Conservation (phyloP, 2,329 filamentous ascomycete species). For the Teratosphaeria epicoccoides region DNA sequence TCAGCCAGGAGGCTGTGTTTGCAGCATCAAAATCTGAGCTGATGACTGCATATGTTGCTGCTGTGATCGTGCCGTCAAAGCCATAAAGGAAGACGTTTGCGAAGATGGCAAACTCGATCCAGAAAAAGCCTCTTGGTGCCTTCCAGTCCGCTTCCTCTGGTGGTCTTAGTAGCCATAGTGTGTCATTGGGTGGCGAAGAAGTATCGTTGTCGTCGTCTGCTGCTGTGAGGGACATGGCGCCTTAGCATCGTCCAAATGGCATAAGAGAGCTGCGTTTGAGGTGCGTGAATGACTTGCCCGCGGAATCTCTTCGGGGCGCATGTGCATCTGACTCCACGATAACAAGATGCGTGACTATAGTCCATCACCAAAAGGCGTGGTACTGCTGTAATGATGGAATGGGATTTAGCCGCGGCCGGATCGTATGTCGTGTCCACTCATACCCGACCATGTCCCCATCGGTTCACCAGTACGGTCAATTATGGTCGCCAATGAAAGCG, state of each 20-base stretch:
- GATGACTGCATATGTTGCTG: constrained; percentile 13
- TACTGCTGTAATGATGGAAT: too few species aligned
- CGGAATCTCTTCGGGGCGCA: background rate
- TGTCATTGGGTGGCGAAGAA: constrained; percentile 2
- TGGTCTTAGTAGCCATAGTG: constrained; percentile 8
- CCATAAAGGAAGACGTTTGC: constrained; percentile 15
- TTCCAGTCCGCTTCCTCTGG: constrained; percentile 13
- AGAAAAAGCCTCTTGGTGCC: constrained; percentile 11
- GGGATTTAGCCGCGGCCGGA: too few species aligned
- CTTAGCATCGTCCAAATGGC: background rate
- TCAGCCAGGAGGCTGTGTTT: constrained; percentile 45
- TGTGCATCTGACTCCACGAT: background rate
- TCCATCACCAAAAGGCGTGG: too few species aligned
- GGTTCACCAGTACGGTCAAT: too few species aligned
- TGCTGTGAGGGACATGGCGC: background rate
- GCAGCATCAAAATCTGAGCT: constrained; percentile 14
- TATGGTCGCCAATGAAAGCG: too few species aligned
- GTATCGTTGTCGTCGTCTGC: background rate
- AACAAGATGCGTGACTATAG: background rate
- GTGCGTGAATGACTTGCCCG: background rate
- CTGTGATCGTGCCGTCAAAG: constrained; percentile 13
- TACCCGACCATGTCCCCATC: too few species aligned
- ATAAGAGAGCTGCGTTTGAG: background rate
- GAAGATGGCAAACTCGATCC: constrained; percentile 14
- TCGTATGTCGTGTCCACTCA: too few species aligned